A percentile compares a stretch with the other conserved stretches of the same genome.
These are phyloP conservation scores for Talaromyces marneffei DNA, from an alignment of 2,329 filamentous ascomycete genomes.

Conservation along the genomic window DNA sequence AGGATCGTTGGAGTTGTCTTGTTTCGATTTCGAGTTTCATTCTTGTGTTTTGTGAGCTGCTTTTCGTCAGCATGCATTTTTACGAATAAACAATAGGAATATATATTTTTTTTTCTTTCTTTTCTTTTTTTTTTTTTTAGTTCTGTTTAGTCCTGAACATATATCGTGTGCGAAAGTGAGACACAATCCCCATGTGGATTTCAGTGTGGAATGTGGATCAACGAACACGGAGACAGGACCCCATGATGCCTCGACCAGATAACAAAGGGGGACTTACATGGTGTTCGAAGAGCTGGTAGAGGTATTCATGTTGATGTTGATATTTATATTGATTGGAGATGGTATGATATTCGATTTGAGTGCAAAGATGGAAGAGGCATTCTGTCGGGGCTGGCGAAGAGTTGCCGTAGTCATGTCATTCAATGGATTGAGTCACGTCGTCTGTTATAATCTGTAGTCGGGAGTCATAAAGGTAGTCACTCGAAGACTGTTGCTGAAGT, in stretches of 20 bases:
- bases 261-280: background rate
- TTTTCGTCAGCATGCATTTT: background rate
- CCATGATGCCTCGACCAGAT: background rate
- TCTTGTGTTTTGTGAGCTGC: background rate
- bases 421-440: background rate
- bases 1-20: slow-evolving; percentile 33
- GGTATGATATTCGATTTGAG: slow-evolving; percentile 3
- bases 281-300: background rate
- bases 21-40: slow-evolving; percentile 33
- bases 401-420: slow-evolving; percentile 5
- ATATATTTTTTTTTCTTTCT: too few relatives aligned
- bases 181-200: background rate
- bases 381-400: slow-evolving; percentile 1
- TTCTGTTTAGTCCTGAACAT: background rate
- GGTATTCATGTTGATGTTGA: background rate
- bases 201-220: background rate
- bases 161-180: slow-evolving; percentile 1
- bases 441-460: background rate
- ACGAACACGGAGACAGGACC: background rate
- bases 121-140: too few relatives aligned
- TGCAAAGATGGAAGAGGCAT: slow-evolving; percentile 5
- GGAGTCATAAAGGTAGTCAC: background rate
- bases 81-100: background rate
- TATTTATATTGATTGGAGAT: background rate
- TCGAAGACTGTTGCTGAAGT: too few relatives aligned